These are phyloP conservation scores for Verbascum thapsus DNA, from an alignment of 257 asterid genomes.

Conservation along the genomic window DNA sequence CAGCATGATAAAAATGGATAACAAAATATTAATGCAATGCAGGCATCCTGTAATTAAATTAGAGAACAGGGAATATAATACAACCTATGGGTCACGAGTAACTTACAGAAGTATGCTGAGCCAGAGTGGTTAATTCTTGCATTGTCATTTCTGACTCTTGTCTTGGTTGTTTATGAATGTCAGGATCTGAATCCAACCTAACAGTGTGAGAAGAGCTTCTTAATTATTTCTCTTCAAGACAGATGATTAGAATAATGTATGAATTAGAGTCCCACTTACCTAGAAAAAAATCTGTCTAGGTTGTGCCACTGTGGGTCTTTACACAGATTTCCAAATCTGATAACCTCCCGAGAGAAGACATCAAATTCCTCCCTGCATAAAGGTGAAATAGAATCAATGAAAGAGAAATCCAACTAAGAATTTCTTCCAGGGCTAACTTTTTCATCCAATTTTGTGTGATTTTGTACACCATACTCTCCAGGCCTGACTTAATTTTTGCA, in stretches of 20 bases:
- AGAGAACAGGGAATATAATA: slow-evolving; percentile 15
- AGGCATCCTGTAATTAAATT: not conserved
- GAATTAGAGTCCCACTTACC: slow-evolving; percentile 48
- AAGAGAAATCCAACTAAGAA: slow-evolving; percentile 12
- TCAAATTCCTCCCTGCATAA: slow-evolving; percentile 88
- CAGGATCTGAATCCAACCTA: slow-evolving; percentile 88
- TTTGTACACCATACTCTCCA: too few species aligned
- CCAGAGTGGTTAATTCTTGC: slow-evolving; percentile 82
- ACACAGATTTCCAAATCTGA: slow-evolving; percentile 92
- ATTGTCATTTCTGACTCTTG: slow-evolving; percentile 83
- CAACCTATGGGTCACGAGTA: slow-evolving; percentile 9
- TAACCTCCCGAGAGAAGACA: slow-evolving; percentile 83
- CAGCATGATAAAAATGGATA: not conserved
- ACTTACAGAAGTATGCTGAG: slow-evolving; percentile 96
- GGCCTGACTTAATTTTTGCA: too few species aligned
- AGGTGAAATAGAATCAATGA: slow-evolving; percentile 24
- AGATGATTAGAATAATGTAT: slow-evolving; percentile 19
- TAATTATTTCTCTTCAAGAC: slow-evolving; percentile 26
- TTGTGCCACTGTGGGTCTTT: slow-evolving; percentile 99
- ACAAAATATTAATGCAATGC: slow-evolving; percentile 4
- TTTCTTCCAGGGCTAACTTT: not conserved
- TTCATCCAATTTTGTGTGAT: too few species aligned
- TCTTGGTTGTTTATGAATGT: slow-evolving; percentile 57
- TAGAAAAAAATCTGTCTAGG: slow-evolving; percentile 73
- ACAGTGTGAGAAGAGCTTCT: slow-evolving; percentile 31